A percentile compares a stretch with the other conserved stretches of the same genome.
These are phyloP conservation scores for Vaccinium vitisidaea DNA, from an alignment of 148 eudicot species.

Conservation along the genomic window DNA sequence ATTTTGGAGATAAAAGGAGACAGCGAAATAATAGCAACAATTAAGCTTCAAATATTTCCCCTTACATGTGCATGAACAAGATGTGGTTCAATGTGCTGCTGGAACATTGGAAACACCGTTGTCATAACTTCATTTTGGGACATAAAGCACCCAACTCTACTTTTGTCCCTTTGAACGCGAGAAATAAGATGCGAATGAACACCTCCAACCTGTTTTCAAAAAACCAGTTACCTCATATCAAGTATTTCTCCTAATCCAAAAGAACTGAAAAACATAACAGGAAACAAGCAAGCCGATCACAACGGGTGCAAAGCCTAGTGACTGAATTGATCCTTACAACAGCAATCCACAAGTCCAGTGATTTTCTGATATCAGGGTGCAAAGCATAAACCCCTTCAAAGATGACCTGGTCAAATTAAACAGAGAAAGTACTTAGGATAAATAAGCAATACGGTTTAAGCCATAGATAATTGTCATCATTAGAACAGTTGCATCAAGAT, in stretches of 20 bases:
- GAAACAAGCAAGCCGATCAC: constrained; percentile 14
- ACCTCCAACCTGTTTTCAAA: constrained; percentile 83
- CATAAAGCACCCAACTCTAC: constrained; percentile 78
- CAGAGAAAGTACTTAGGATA: constrained; percentile 10
- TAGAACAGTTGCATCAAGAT: neutral
- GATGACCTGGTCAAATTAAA: constrained; percentile 58
- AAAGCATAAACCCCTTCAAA: constrained; percentile 98
- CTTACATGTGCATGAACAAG: constrained; percentile 99
- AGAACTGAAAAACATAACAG: neutral
- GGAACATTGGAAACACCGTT: constrained; percentile 97
- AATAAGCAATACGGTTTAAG: neutral
- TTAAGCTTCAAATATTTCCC: constrained; percentile 15
- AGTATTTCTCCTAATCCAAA: constrained; percentile 11
- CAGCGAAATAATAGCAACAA: neutral
- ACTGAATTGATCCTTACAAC: constrained; percentile 63
- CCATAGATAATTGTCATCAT: neutral
- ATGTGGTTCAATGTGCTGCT: constrained; percentile 98
- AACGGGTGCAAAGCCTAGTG: constrained; percentile 1
- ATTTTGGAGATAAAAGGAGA: neutral
- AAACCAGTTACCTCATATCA: constrained; percentile 18
- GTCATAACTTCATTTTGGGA: constrained; percentile 94
- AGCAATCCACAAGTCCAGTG: constrained; percentile 96
- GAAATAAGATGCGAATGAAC: constrained; percentile 96
- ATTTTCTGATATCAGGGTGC: constrained; percentile 89
- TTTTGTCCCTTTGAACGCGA: constrained; percentile 98